These are phyloP conservation scores for Suhomyces taliae DNA, from an alignment of 1,139 yeast species.

Conservation along the genomic window DNA sequence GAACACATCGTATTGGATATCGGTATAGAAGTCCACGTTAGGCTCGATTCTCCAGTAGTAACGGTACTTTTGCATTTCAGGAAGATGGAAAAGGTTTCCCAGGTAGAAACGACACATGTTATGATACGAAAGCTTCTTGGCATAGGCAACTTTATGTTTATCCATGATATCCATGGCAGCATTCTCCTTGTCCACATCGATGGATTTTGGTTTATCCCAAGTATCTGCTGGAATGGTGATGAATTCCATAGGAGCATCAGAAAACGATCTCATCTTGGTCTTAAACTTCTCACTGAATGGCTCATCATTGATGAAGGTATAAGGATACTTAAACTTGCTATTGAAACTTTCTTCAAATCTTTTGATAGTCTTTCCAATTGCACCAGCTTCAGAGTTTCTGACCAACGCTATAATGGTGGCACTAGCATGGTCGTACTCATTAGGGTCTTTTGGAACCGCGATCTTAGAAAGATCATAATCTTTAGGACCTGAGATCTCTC, in stretches of 20 bases:
- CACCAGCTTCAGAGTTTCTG: conserved; percentile 57
- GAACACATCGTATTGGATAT: conserved; percentile 73
- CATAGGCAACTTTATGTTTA: conserved; percentile 59
- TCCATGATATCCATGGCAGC: conserved; percentile 40
- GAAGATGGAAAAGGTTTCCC: conserved; percentile 61
- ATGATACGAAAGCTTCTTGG: conserved; percentile 63
- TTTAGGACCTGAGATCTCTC: conserved; percentile 49
- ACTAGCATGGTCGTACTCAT: conserved; percentile 50
- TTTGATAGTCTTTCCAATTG: conserved; percentile 51
- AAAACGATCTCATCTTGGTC: conserved; percentile 33
- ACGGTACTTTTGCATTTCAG: conserved; percentile 50
- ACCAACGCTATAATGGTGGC: conserved; percentile 77
- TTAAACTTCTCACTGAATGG: conserved; percentile 63
- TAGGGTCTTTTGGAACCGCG: conserved; percentile 28
- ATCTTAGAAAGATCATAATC: conserved; percentile 38
- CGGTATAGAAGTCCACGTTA: conserved; percentile 63
- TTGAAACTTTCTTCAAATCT: conserved; percentile 68
- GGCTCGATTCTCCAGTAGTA: conserved; percentile 88
- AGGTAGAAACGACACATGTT: conserved; percentile 79
- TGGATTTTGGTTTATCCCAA: conserved; percentile 66
- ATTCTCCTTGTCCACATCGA: conserved; percentile 46
- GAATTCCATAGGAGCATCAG: conserved; percentile 57
- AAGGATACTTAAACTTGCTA: conserved; percentile 69
- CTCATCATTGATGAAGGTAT: conserved; percentile 74
- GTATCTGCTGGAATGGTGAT: conserved; percentile 53